Percentiles rank a stretch among this genome's conserved stretches.
phyloP scores from a whole-genome alignment of 2,329 filamentous ascomycete genomes.

The Alternaria arborescens region DNA sequence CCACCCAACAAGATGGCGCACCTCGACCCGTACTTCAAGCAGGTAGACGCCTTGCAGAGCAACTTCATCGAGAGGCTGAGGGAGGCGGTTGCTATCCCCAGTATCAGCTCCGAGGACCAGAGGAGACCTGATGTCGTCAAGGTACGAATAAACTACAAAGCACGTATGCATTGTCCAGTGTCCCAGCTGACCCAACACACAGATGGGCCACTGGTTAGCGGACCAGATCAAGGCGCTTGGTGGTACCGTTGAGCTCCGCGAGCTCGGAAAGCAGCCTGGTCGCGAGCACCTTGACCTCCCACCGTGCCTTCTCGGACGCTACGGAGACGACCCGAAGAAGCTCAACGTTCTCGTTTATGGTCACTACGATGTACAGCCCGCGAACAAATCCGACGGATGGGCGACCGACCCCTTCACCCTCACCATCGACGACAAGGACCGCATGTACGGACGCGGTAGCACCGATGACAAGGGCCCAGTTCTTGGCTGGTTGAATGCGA shows the following conservation, averaged over 20 bases:
- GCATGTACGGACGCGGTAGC: slow-evolving; percentile 95
- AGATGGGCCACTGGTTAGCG: slow-evolving; percentile 93
- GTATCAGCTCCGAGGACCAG: slow-evolving; percentile 89
- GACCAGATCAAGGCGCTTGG: slow-evolving; percentile 83
- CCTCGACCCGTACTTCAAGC: slow-evolving; percentile 90
- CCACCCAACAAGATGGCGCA: slow-evolving; percentile 76
- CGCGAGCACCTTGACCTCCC: slow-evolving; percentile 91
- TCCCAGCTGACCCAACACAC: slow-evolving; percentile 1
- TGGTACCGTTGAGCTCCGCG: slow-evolving; percentile 84
- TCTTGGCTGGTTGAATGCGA: slow-evolving; percentile 96
- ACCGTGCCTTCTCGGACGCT: slow-evolving; percentile 89
- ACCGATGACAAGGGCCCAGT: slow-evolving; percentile 99
- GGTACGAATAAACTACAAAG: slow-evolving; percentile 46
- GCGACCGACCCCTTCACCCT: slow-evolving; percentile 92
- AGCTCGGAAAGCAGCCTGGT: slow-evolving; percentile 89
- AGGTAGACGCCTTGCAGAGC: slow-evolving; percentile 82
- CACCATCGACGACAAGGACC: slow-evolving; percentile 84
- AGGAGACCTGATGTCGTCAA: slow-evolving; percentile 90
- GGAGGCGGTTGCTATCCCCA: slow-evolving; percentile 94
- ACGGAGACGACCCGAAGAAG: slow-evolving; percentile 91
- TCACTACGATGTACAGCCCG: slow-evolving; percentile 98
- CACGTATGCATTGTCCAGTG: not conserved
- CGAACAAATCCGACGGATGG: slow-evolving; percentile 93
- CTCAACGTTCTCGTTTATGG: slow-evolving; percentile 96
- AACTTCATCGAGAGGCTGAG: slow-evolving; percentile 89